A percentile compares a stretch with the other conserved stretches of the same genome.
phyloP scores from a whole-genome alignment of 768 basidiomycete genomes.

The Mycena vitilis region DNA sequence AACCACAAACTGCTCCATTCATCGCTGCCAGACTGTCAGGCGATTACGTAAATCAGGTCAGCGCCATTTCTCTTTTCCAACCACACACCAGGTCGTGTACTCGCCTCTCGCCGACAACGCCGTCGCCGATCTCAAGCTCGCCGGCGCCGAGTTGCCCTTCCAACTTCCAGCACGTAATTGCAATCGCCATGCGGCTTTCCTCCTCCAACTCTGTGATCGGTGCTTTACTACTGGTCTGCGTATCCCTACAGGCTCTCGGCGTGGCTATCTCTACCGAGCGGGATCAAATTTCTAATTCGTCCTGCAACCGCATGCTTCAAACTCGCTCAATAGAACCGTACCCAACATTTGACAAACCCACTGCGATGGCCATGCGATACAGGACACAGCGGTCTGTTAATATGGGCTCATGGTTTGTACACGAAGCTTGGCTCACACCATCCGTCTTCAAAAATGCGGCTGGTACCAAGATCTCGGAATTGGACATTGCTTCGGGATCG shows the following conservation, averaged over 20 bases:
- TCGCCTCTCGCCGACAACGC: no score
- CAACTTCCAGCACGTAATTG: no score
- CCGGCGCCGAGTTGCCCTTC: no score
- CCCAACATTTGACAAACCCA: conserved; percentile 60
- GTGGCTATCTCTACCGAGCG: not conserved
- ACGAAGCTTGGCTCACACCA: conserved; percentile 82
- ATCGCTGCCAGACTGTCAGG: not conserved
- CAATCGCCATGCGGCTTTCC: not conserved
- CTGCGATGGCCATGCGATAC: conserved; percentile 67
- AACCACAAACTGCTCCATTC: conserved; percentile 57
- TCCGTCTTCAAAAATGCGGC: conserved; percentile 70
- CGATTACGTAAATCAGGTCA: no score
- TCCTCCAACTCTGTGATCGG: not conserved
- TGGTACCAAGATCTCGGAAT: conserved; percentile 63
- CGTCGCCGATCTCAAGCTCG: no score
- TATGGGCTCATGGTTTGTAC: conserved; percentile 74
- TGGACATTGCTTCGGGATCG: conserved; percentile 78
- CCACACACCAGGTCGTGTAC: no score
- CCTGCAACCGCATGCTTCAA: conserved; percentile 12
- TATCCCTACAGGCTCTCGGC: not conserved
- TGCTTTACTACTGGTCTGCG: conserved; percentile 5
- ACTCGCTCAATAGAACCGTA: conserved; percentile 49
- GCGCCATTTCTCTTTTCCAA: no score
- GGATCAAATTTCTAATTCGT: not conserved
- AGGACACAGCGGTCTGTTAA: conserved; percentile 75